Evolutionary conservation across 2,329 filamentous ascomycete genomes (phyloP).

Genomic region (Sporothrix protearum): DNA sequence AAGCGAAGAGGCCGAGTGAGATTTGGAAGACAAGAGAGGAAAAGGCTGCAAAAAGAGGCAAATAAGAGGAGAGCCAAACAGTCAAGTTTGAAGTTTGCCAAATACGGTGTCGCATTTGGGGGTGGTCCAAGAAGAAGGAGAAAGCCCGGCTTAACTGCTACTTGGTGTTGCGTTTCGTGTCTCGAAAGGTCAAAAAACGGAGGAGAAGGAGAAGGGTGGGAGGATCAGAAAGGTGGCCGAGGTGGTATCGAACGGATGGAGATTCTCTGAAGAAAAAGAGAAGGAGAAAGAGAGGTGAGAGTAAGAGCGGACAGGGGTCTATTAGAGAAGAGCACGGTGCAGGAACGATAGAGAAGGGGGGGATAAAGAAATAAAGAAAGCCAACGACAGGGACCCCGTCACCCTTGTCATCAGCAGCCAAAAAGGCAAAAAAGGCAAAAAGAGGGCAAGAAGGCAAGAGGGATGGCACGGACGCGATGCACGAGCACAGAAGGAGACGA

Average conservation of each 20-base stretch:
- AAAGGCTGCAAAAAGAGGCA: not conserved
- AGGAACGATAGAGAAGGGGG: not conserved
- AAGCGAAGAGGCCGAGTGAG: not conserved
- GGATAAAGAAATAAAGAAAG: not conserved
- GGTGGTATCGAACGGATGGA: slow-evolving; percentile 21
- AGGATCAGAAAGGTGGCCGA: slow-evolving; percentile 18
- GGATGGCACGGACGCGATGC: slow-evolving; percentile 21
- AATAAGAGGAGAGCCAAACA: not conserved
- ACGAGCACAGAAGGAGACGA: slow-evolving; percentile 7
- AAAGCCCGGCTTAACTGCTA: slow-evolving; percentile 2
- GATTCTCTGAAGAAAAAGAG: not conserved
- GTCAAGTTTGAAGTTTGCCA: not conserved
- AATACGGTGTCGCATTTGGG: slow-evolving; percentile 9
- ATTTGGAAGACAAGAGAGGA: slow-evolving; percentile 4
- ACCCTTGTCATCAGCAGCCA: slow-evolving; percentile 6
- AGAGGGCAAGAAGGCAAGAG: not conserved
- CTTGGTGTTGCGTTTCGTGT: slow-evolving; percentile 41
- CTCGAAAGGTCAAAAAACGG: slow-evolving; percentile 35
- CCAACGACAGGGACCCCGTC: not conserved
- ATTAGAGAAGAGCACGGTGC: not conserved
- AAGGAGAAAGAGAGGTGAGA: not conserved
- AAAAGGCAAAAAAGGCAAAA: not conserved
- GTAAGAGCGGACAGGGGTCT: slow-evolving; percentile 4
- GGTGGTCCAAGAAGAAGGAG: not conserved
- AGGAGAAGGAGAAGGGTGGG: slow-evolving; percentile 25